Conservation (phyloP, 2,329 filamentous ascomycete genomes). For the Thelonectria rubi region DNA sequence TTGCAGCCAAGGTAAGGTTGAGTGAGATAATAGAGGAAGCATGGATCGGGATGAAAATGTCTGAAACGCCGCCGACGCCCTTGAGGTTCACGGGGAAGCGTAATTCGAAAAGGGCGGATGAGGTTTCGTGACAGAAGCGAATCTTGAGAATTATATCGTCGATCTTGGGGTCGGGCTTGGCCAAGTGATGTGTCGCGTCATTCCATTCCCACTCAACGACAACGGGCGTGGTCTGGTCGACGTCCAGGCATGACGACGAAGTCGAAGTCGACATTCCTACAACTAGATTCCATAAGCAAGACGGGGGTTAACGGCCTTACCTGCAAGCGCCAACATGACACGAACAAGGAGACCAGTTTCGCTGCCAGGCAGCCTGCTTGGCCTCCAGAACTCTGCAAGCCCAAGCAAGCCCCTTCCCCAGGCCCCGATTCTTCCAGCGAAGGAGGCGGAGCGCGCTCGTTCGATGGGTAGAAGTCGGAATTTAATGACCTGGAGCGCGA, state of each 20-base stretch:
- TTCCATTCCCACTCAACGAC: conserved; percentile 17
- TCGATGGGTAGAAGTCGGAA: conserved; percentile 20
- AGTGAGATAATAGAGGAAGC: conserved; percentile 21
- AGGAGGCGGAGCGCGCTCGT: conserved; percentile 12
- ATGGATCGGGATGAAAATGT: neutral
- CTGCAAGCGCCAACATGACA: neutral
- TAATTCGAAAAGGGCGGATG: neutral
- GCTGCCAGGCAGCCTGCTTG: conserved; percentile 12
- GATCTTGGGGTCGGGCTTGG: conserved; percentile 15
- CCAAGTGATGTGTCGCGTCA: conserved; percentile 18
- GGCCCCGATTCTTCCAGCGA: conserved; percentile 19
- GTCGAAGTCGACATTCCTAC: neutral
- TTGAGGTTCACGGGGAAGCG: neutral
- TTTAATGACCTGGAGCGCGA: conserved; percentile 14
- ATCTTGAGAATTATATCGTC: conserved; percentile 5
- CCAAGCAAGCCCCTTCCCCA: conserved; percentile 17
- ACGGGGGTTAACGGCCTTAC: neutral
- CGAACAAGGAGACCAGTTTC: conserved; percentile 17
- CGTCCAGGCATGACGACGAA: neutral
- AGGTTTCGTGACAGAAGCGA: neutral
- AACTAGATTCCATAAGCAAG: conserved; percentile 1
- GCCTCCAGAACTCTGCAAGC: conserved; percentile 21
- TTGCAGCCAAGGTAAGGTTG: conserved; percentile 9
- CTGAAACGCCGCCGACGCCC: neutral
- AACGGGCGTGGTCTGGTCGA: conserved; percentile 12